Conservation (phyloP, 2,329 filamentous ascomycete genomes). For the Claviceps pusilla region DNA sequence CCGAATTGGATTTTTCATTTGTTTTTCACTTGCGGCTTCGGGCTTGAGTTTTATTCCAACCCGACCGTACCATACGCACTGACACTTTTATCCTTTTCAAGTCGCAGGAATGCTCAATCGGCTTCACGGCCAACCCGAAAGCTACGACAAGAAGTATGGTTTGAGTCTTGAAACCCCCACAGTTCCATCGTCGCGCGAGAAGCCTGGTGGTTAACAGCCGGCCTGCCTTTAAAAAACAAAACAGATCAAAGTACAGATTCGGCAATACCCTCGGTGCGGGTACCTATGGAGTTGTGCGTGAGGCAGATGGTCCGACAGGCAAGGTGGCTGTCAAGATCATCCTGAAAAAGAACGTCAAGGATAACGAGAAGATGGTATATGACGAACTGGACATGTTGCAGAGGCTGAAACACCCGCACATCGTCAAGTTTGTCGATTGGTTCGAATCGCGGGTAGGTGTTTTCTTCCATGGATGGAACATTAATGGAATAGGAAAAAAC, state of each 20-base stretch:
- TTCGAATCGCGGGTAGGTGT: conserved; percentile 80
- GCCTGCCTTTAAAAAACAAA: conserved; percentile 18
- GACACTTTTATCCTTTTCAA: conserved; percentile 20
- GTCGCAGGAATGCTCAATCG: conserved; percentile 87
- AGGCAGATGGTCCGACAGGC: conserved; percentile 71
- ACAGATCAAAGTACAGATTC: conserved; percentile 74
- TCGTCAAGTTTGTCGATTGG: conserved; percentile 96
- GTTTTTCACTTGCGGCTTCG: not conserved
- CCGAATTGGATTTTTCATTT: not conserved
- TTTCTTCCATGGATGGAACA: no score
- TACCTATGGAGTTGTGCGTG: conserved; percentile 94
- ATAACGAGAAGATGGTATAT: conserved; percentile 97
- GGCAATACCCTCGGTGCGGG: conserved; percentile 88
- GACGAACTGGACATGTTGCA: conserved; percentile 93
- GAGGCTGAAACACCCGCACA: conserved; percentile 79
- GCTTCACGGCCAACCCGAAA: conserved; percentile 90
- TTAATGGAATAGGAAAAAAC: no score
- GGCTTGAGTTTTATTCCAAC: not conserved
- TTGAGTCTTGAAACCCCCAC: not conserved
- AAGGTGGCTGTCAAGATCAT: conserved; percentile 98
- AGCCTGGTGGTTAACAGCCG: conserved; percentile 1
- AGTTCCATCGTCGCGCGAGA: conserved; percentile 13
- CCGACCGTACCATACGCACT: not conserved
- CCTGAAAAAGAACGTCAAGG: conserved; percentile 96
- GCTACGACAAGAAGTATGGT: conserved; percentile 89